Evolutionary conservation across 345 rosid genomes (phyloP), one percentile per base, ranked within the genome.

Genomic region (Combretum micranthum): DNA sequence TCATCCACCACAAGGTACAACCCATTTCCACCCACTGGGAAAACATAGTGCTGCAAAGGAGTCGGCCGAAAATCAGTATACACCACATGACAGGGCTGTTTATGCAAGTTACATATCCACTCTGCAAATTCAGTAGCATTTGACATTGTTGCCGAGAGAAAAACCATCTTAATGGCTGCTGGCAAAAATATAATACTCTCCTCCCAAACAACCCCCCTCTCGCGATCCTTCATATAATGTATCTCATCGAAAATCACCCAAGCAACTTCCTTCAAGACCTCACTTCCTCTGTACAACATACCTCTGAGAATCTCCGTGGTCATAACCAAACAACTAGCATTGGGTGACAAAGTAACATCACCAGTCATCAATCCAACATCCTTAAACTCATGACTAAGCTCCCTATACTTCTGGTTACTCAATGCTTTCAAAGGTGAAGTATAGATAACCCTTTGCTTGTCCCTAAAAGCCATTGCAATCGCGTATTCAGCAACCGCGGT

Each of bases 351-450:
- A 43, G 99, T 93, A 15, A 93, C 99, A 66, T 93, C 99, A 45
- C 99, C 99, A 2, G 99, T 93, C 99, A 93, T 93, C 80, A 93
- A 74, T 25, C 99, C 99, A 42, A 93, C 99, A 74, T 93, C 99
- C 42, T 74, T 56, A 61, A 93, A 93, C 80, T 93, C 99, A 42
- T 85, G 96, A 49, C 86, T 92, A 42, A 93, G 65, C 79, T 93
- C 99, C 71, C 99, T 80, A 46, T 79, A 89, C 85, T 93, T 93
- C 73, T 93, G 99, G 69, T 93, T 93, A 69, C 99, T 93, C 88
- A 93, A 67, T 52, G 99, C 99, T 75, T 89, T 93, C 79, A 93
- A 73, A 0, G 99, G 99, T 0, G 99, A 93, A 25, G 99, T 93
- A 59, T 93, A 93, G 25, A 93, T 79, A 53, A 93, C 99, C 74